A percentile compares a stretch with the other conserved stretches of the same genome.
Evolutionary conservation across 805 yeast species (phyloP).

Genomic region (Saccharomycopsis sp.): DNA sequence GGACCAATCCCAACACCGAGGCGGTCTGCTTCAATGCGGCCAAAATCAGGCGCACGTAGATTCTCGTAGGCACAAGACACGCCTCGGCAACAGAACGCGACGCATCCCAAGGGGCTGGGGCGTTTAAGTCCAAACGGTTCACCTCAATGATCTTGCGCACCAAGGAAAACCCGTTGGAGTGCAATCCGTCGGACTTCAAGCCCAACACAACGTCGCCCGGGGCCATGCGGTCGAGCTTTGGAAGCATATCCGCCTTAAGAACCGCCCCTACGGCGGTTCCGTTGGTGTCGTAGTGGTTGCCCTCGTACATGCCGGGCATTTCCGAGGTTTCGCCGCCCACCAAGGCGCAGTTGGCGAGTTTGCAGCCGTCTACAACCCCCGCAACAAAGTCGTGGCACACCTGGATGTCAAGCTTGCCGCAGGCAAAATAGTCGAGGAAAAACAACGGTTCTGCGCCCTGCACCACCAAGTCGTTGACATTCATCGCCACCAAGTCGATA

Average conservation of each 20-base stretch:
- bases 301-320: slow-evolving; percentile 98
- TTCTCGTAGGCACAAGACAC: slow-evolving; percentile 82
- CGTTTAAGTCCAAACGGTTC: slow-evolving; percentile 62
- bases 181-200: slow-evolving; percentile 85
- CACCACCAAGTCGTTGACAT: slow-evolving; percentile 93
- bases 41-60: slow-evolving; percentile 86
- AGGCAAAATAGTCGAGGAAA: slow-evolving; percentile 94
- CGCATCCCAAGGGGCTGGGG: slow-evolving; percentile 74
- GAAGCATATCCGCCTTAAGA: slow-evolving; percentile 63
- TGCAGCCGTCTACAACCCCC: slow-evolving; percentile 97
- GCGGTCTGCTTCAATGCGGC: slow-evolving; percentile 51
- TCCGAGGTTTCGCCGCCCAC: slow-evolving; percentile 99
- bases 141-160: slow-evolving; percentile 87
- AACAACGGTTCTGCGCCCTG: slow-evolving; percentile 98
- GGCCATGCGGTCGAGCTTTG: slow-evolving; percentile 58
- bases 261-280: slow-evolving; percentile 99
- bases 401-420: slow-evolving; percentile 79
- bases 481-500: slow-evolving; percentile 97
- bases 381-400: slow-evolving; percentile 83
- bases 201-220: slow-evolving; percentile 83
- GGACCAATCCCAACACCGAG: slow-evolving; percentile 78
- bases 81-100: slow-evolving; percentile 75
- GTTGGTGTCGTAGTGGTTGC: slow-evolving; percentile 94
- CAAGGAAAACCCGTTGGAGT: slow-evolving; percentile 93
- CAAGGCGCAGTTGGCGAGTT: slow-evolving; percentile 90